Evolutionary conservation across 148 eudicot species (phyloP).

Genomic region (Dysphania ambrosioides): DNA sequence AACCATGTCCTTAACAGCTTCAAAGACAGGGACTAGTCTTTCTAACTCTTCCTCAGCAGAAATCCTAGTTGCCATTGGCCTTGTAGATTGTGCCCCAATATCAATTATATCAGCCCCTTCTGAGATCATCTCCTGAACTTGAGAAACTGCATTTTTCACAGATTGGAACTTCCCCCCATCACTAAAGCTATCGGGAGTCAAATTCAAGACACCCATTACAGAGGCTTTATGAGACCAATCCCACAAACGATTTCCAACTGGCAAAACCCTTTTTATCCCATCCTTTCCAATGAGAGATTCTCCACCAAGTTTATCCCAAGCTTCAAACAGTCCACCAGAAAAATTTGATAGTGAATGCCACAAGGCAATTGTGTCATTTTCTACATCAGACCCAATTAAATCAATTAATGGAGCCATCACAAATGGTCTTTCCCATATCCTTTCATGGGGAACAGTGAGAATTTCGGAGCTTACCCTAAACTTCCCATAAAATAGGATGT

Average conservation of each 20-base stretch:
- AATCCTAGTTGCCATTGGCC: slow-evolving; percentile 72
- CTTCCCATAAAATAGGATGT: slow-evolving; percentile 76
- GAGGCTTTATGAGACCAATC: slow-evolving; percentile 73
- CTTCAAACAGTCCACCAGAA: slow-evolving; percentile 62
- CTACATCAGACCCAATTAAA: slow-evolving; percentile 53
- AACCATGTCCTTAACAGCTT: slow-evolving; percentile 54
- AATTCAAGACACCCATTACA: slow-evolving; percentile 79
- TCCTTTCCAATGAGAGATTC: slow-evolving; percentile 71
- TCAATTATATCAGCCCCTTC: slow-evolving; percentile 90
- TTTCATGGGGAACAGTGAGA: slow-evolving; percentile 79
- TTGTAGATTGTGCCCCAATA: slow-evolving; percentile 92
- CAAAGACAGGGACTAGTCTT: slow-evolving; percentile 71
- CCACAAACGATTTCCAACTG: slow-evolving; percentile 62
- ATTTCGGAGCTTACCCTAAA: slow-evolving; percentile 50
- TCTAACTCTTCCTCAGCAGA: slow-evolving; percentile 71
- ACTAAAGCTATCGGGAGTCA: slow-evolving; percentile 97
- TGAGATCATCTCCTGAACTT: slow-evolving; percentile 49
- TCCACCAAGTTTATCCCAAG: slow-evolving; percentile 92
- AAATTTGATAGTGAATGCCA: slow-evolving; percentile 68
- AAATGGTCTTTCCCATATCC: slow-evolving; percentile 94
- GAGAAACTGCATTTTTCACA: slow-evolving; percentile 61
- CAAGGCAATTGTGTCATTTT: slow-evolving; percentile 51
- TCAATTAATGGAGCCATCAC: slow-evolving; percentile 89
- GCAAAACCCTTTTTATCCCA: slow-evolving; percentile 83
- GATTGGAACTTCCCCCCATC: slow-evolving; percentile 76